Base-by-base conservation (phyloP, 176 grass and related monocot species). In the Chrysopogon serrulatus region DNA sequence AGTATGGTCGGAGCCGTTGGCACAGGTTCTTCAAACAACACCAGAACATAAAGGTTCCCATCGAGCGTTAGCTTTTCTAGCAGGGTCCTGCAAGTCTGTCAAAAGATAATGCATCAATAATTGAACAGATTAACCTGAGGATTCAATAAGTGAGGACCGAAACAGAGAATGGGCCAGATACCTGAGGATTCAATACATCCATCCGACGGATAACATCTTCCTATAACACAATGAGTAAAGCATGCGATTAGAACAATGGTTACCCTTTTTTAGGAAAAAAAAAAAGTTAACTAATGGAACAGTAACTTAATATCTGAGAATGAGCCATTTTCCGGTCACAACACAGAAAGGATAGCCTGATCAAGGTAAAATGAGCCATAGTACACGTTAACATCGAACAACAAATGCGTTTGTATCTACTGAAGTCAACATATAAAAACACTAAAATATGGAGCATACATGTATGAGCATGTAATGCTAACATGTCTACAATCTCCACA, bases 101-200 rank as follows among this genome's bases (percentile, higher is more conserved):
- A 68, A 85, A 87, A 3, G 39, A 57, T 8, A 73, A 68, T 35
- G 21, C 12, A 67, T 68, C 68, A 72, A 21, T 41, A 36, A 69
- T 74, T 32, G 75, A 63, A 31, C 16, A 37, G 37, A n/a, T n/a
- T 45, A 34, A 18, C 1, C 39, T 24, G 14, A 15, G 60, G 28
- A 63, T 31, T 1, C 37, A 39, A 39, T 39, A 6, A n/a, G n/a
- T n/a, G n/a, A n/a, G n/a, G n/a, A 16, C n/a, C 23, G 53, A 71
- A 21, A 34, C n/a, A 51, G 13, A 35, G 69, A 66, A 63, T 28
- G 39, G 61, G 63, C 8, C 57, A 26, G 18, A 76, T 91, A 98
- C 96, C 93, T 93, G 93, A 73, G 93, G 96, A 84, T 98, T 98
- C 79, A 98, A 79, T 37, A 95, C 93, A 74, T 93, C 91, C 93